Evolutionary conservation across 2,329 filamentous ascomycete species (phyloP).

Genomic region (Monilinia fructigena): DNA sequence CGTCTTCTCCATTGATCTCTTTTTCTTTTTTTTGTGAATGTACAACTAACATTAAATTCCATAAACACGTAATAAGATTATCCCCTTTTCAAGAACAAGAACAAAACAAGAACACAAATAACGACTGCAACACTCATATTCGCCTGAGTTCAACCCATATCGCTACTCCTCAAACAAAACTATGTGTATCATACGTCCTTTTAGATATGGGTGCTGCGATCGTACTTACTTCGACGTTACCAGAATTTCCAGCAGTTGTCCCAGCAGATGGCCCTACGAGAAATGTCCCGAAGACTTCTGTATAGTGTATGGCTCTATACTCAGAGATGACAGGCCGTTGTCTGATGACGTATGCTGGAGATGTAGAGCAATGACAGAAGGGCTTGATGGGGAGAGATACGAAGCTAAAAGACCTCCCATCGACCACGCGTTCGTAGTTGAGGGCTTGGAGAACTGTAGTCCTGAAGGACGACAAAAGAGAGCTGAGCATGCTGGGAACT

Average conservation of each 20-base stretch:
- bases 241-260: slow-evolving; percentile 30
- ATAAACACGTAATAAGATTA: background rate
- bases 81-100: slow-evolving; percentile 3
- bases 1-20: background rate
- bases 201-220: slow-evolving; percentile 34
- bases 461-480: slow-evolving; percentile 25
- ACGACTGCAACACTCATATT: background rate
- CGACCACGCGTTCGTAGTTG: slow-evolving; percentile 31
- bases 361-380: slow-evolving; percentile 27
- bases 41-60: slow-evolving; percentile 2
- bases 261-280: slow-evolving; percentile 32
- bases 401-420: slow-evolving; percentile 33
- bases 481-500: slow-evolving; percentile 8
- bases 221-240: slow-evolving; percentile 32
- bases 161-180: background rate
- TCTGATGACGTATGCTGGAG: slow-evolving; percentile 33
- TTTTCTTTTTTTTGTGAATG: background rate
- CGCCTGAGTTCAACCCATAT: background rate
- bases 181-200: slow-evolving; percentile 36
- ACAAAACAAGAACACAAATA: background rate
- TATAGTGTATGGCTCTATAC: slow-evolving; percentile 26
- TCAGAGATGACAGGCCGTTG: slow-evolving; percentile 20
- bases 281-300: slow-evolving; percentile 37
- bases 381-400: slow-evolving; percentile 19
- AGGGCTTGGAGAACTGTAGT: slow-evolving; percentile 29